These are phyloP conservation scores for Amphibolis antarctica DNA, from an alignment of 106 monocot species.

Conservation along the genomic window DNA sequence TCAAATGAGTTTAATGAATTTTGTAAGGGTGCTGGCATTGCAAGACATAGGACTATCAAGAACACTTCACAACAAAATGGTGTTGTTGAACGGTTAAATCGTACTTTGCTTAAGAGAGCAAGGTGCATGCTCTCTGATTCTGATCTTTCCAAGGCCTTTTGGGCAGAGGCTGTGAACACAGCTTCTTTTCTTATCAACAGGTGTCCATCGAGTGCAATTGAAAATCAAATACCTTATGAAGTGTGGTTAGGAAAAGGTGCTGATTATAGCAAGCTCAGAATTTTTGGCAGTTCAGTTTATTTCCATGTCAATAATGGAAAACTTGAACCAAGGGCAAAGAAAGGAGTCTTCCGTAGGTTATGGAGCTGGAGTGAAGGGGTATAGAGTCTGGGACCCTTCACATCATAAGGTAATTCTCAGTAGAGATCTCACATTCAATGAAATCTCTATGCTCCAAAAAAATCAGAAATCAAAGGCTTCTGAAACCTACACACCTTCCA, in stretches of 20 bases:
- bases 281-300: not conserved
- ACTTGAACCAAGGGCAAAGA: not conserved
- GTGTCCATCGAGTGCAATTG: not conserved
- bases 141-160: not conserved
- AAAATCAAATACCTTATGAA: not conserved
- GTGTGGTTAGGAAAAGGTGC: not conserved
- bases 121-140: not conserved
- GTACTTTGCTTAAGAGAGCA: not conserved
- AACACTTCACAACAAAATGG: not conserved
- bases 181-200: slow-evolving; percentile 1
- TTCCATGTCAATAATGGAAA: not conserved
- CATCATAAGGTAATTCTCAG: too few species aligned
- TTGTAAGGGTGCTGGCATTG: not conserved
- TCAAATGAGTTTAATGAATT: too few species aligned
- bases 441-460: not conserved
- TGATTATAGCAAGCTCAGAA: not conserved
- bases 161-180: not conserved
- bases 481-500: too few species aligned
- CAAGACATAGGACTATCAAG: not conserved
- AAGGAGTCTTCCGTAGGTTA: too few species aligned
- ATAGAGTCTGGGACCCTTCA: too few species aligned
- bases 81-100: not conserved
- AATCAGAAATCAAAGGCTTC: not conserved
- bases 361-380: too few species aligned
- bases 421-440: too few species aligned